A percentile compares a stretch with the other conserved stretches of the same genome.
These are phyloP conservation scores for Lactarius akahatsu DNA, from an alignment of 768 basidiomycete species.

Conservation along the genomic window DNA sequence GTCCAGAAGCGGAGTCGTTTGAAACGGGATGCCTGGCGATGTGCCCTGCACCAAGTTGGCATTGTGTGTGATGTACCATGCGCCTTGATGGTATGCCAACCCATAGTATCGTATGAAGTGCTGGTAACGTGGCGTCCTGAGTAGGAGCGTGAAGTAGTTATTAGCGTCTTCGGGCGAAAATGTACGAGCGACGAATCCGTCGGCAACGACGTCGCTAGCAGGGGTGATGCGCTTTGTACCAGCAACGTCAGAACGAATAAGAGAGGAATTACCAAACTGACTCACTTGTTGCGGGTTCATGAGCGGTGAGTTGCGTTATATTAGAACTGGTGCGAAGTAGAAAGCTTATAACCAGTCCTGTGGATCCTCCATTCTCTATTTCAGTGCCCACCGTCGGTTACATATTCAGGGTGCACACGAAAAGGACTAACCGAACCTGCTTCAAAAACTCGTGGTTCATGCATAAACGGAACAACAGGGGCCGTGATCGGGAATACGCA, in stretches of 20 bases:
- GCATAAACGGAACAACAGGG: too few species aligned
- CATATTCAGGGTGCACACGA: too few species aligned
- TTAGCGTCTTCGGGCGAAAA: conserved; percentile 6
- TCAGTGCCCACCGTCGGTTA: too few species aligned
- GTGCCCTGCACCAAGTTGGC: not conserved
- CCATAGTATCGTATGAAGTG: conserved; percentile 6
- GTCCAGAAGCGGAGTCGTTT: conserved; percentile 14
- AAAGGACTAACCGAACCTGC: too few species aligned
- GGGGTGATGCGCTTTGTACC: not conserved
- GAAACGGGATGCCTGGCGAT: not conserved
- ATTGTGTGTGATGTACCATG: conserved; percentile 14
- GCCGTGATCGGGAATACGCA: too few species aligned
- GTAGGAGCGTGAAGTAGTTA: conserved; percentile 12
- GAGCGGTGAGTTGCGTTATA: not conserved
- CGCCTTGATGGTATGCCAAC: not conserved
- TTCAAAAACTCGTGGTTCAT: too few species aligned
- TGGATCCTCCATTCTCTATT: too few species aligned
- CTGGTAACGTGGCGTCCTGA: not conserved
- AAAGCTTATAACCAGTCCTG: not conserved
- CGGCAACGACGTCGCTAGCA: conserved; percentile 2
- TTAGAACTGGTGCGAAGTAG: not conserved
- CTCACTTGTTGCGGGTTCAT: not conserved
- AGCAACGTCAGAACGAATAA: not conserved
- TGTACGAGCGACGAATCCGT: conserved; percentile 8
- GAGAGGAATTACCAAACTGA: not conserved